Percentiles rank a stretch among this genome's conserved stretches.
These are phyloP conservation scores for Bisporella sp. DNA, from an alignment of 2,329 filamentous ascomycete genomes.

Conservation along the genomic window DNA sequence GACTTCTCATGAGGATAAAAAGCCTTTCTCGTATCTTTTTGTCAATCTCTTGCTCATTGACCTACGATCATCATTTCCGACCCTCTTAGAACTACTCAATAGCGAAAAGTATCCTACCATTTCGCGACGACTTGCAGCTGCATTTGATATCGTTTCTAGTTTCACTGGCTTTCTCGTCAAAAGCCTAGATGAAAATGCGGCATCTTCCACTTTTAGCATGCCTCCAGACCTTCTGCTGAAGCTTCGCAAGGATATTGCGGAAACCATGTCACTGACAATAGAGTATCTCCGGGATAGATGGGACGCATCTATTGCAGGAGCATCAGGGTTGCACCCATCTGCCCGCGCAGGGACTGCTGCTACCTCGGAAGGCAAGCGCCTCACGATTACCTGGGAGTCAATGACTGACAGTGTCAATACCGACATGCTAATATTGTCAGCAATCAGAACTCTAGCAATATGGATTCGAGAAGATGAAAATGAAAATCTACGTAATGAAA, in stretches of 20 bases:
- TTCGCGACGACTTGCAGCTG: conserved; percentile 49
- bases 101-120: conserved; percentile 41
- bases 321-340: conserved; percentile 52
- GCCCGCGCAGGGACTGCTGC: conserved; percentile 40
- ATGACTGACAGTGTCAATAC: conserved; percentile 36
- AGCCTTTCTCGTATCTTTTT: conserved; percentile 55
- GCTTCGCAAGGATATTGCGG: conserved; percentile 51
- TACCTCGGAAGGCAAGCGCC: conserved; percentile 36
- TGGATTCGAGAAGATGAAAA: conserved; percentile 68
- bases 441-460: conserved; percentile 49
- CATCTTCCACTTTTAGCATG: conserved; percentile 33
- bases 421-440: conserved; percentile 54
- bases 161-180: conserved; percentile 53
- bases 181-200: conserved; percentile 40
- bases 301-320: conserved; percentile 58
- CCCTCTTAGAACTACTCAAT: conserved; percentile 52
- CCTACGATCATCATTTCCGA: conserved; percentile 54
- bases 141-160: conserved; percentile 53
- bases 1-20: conserved; percentile 28
- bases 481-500: conserved; percentile 41
- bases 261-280: conserved; percentile 55
- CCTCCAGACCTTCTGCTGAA: conserved; percentile 54
- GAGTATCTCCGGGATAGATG: conserved; percentile 65
- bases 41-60: conserved; percentile 61
- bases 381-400: conserved; percentile 53